A percentile compares a stretch with the other conserved stretches of the same genome.
These are phyloP conservation scores for Solanum infundibuliforme DNA, from an alignment of 257 asterid species.

Conservation along the genomic window DNA sequence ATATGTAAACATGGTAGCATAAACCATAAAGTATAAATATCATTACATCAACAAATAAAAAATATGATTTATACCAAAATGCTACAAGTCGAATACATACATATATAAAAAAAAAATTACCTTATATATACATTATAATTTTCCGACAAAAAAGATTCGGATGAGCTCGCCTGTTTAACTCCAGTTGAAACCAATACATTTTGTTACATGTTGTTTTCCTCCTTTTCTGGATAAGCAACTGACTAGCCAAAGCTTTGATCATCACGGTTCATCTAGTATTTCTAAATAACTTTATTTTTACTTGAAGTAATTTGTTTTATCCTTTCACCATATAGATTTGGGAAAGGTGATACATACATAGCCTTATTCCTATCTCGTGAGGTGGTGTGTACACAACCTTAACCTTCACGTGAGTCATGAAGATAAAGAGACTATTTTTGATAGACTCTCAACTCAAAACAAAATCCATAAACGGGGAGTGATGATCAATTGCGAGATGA, in stretches of 20 bases:
- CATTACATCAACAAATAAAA: too few relatives aligned
- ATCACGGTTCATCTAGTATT: neutral
- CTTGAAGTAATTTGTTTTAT: neutral
- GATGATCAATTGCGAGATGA: neutral
- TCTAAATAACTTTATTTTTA: neutral
- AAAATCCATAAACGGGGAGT: neutral
- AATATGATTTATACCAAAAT: neutral
- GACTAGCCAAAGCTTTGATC: neutral
- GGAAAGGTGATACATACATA: neutral
- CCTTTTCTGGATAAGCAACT: neutral
- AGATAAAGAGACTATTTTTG: neutral
- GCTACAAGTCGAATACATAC: neutral
- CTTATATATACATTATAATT: neutral
- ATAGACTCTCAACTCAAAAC: neutral
- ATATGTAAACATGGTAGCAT: too few relatives aligned
- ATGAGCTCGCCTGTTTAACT: neutral
- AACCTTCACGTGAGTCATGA: neutral
- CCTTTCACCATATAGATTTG: neutral
- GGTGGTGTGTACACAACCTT: neutral
- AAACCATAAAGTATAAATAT: neutral
- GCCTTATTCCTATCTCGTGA: neutral
- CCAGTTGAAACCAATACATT: neutral
- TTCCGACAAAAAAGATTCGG: neutral
- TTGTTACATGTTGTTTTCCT: neutral
- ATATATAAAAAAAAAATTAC: neutral